phyloP scores from a whole-genome alignment of 2,329 filamentous ascomycete genomes.

The Microcyclospora pomicola region DNA sequence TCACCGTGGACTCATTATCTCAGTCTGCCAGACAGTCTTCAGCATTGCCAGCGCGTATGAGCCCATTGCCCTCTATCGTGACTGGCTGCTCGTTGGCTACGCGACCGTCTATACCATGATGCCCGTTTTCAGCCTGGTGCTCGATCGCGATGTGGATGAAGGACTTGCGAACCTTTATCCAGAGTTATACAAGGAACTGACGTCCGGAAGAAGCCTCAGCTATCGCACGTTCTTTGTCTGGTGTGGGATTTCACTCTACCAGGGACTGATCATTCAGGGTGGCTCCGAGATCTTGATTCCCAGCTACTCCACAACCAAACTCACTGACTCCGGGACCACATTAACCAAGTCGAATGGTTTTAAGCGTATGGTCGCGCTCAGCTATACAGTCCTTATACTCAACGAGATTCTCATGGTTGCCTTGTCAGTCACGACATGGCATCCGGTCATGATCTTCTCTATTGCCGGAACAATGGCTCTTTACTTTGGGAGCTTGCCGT shows the following conservation, averaged over 20 bases:
- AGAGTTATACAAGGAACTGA: slow-evolving; percentile 96
- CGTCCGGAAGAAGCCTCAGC: slow-evolving; percentile 67
- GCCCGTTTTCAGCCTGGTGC: slow-evolving; percentile 82
- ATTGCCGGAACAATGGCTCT: slow-evolving; percentile 69
- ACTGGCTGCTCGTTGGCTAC: slow-evolving; percentile 95
- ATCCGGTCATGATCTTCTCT: slow-evolving; percentile 74
- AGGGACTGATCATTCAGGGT: slow-evolving; percentile 92
- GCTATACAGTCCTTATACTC: slow-evolving; percentile 79
- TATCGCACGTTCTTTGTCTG: slow-evolving; percentile 95
- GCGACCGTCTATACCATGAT: slow-evolving; percentile 89
- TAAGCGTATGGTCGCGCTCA: slow-evolving; percentile 65
- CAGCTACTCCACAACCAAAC: slow-evolving; percentile 35
- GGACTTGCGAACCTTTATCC: slow-evolving; percentile 87
- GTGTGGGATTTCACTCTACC: slow-evolving; percentile 90
- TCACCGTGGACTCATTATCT: slow-evolving; percentile 88
- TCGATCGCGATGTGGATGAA: slow-evolving; percentile 93
- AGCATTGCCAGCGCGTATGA: slow-evolving; percentile 87
- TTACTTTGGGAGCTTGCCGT: slow-evolving; percentile 74
- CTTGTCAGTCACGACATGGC: slow-evolving; percentile 93
- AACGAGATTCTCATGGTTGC: slow-evolving; percentile 98
- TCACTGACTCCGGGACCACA: slow-evolving; percentile 6
- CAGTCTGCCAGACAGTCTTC: slow-evolving; percentile 93
- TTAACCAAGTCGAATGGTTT: slow-evolving; percentile 17
- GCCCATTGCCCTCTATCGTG: slow-evolving; percentile 85
- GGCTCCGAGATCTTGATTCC: slow-evolving; percentile 77